phyloP scores from a whole-genome alignment of 1,284 basidiomycete species.

The Kalmanozyma brasiliensis region DNA sequence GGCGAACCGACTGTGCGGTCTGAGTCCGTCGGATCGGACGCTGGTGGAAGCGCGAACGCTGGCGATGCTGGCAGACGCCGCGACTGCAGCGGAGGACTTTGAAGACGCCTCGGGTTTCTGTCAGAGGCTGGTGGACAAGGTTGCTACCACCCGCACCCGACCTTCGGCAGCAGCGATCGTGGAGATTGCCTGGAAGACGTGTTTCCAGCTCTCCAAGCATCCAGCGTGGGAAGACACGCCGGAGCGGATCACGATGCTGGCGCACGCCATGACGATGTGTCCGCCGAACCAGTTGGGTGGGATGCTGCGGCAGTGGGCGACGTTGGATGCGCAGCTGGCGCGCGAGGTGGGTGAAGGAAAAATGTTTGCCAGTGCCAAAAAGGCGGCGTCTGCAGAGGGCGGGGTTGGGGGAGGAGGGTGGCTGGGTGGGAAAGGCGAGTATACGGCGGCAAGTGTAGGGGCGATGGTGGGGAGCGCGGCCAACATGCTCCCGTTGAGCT shows the following conservation, averaged over 20 bases:
- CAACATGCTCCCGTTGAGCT: constrained; percentile 28
- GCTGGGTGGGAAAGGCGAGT: constrained; percentile 10
- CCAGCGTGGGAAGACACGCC: constrained; percentile 41
- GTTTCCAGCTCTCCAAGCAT: constrained; percentile 42
- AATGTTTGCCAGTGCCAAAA: constrained; percentile 14
- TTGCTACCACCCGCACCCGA: constrained; percentile 3
- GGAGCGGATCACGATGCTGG: constrained; percentile 23
- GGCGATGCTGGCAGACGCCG: constrained; percentile 47
- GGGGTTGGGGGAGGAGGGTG: neutral
- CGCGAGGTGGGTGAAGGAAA: constrained; percentile 25
- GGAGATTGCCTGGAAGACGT: constrained; percentile 38
- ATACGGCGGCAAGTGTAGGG: constrained; percentile 19
- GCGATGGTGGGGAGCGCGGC: constrained; percentile 30
- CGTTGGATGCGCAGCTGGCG: constrained; percentile 23
- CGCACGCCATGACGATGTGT: constrained; percentile 30
- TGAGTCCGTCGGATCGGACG: neutral
- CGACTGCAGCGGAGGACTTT: constrained; percentile 33
- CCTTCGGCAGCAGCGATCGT: neutral
- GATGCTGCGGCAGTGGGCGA: constrained; percentile 31
- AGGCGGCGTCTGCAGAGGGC: constrained; percentile 2
- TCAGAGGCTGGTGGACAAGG: constrained; percentile 23
- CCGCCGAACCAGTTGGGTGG: constrained; percentile 21
- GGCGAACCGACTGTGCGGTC: constrained; percentile 16
- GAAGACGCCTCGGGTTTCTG: constrained; percentile 24
- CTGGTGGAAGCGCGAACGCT: constrained; percentile 35